Percentiles rank a stretch among this genome's conserved stretches.
phyloP scores from a whole-genome alignment of 1,284 basidiomycete genomes.

The Ceratobasidium papillatum region DNA sequence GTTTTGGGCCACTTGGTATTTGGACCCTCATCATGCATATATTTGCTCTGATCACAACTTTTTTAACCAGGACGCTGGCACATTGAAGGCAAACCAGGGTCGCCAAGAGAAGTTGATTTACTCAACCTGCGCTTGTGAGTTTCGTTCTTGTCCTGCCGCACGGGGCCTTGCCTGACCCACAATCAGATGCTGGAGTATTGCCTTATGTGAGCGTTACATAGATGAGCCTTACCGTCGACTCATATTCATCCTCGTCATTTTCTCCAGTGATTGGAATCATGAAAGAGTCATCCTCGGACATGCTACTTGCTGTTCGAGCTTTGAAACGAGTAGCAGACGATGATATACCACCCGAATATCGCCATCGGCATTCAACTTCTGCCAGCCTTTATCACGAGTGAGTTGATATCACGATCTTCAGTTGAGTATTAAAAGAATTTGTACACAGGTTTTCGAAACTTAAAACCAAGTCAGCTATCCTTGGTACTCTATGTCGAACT shows the following conservation, averaged over 20 bases:
- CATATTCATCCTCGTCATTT: neutral
- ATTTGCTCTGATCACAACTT: neutral
- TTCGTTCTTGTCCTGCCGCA: neutral
- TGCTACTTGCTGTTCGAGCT: neutral
- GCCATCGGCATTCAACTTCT: neutral
- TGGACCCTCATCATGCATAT: neutral
- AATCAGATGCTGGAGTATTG: conserved; percentile 25
- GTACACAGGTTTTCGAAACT: neutral
- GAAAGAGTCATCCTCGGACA: neutral
- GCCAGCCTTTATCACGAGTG: conserved; percentile 7
- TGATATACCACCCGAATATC: neutral
- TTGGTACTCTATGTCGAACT: neutral
- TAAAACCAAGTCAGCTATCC: neutral
- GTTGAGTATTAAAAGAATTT: too few relatives aligned
- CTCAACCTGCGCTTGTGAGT: conserved; percentile 30
- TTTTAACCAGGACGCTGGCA: neutral
- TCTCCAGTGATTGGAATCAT: conserved; percentile 2
- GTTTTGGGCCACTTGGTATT: conserved; percentile 15
- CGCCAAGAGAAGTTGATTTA: neutral
- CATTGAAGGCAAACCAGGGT: conserved; percentile 4
- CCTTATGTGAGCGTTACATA: neutral
- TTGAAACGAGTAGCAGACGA: neutral
- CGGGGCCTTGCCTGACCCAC: neutral
- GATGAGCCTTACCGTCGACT: neutral
- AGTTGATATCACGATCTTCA: neutral